A percentile compares a stretch with the other conserved stretches of the same genome.
These are phyloP conservation scores for Backusella westeae DNA, from an alignment of 192 early-diverging fungal species.

Conservation along the genomic window DNA sequence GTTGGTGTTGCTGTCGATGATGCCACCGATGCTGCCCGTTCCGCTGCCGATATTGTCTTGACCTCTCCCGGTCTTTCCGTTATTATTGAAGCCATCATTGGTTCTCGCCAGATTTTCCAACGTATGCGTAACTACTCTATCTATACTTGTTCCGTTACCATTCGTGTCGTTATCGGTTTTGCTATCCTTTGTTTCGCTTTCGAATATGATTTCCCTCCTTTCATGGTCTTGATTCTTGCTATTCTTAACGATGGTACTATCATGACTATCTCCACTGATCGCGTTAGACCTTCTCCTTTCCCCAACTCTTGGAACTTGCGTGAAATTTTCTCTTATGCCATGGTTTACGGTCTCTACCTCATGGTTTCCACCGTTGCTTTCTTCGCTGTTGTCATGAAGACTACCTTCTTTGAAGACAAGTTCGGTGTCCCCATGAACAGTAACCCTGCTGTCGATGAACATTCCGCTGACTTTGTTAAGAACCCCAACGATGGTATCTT, in stretches of 20 bases:
- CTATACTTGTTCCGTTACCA: constrained; percentile 88
- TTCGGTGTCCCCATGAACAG: constrained; percentile 17
- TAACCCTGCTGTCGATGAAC: background rate
- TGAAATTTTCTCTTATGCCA: constrained; percentile 82
- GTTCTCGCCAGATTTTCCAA: constrained; percentile 93
- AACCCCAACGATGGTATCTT: constrained; percentile 58
- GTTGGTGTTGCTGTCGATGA: constrained; percentile 73
- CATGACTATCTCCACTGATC: constrained; percentile 87
- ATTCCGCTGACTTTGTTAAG: constrained; percentile 18
- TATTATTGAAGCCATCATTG: constrained; percentile 88
- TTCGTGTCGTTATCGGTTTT: constrained; percentile 72
- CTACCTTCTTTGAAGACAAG: constrained; percentile 52
- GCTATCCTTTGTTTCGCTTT: constrained; percentile 70
- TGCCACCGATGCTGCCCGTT: constrained; percentile 71
- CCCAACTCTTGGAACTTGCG: constrained; percentile 88
- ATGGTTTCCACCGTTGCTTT: constrained; percentile 76
- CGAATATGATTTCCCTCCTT: constrained; percentile 80
- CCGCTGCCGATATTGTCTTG: constrained; percentile 75
- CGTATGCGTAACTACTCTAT: constrained; percentile 90
- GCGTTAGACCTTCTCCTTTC: constrained; percentile 70
- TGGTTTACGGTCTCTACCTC: constrained; percentile 80
- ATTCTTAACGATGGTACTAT: constrained; percentile 92
- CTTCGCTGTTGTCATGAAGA: constrained; percentile 60
- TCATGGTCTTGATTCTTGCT: constrained; percentile 84
- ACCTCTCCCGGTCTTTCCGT: constrained; percentile 74